Percentiles rank a stretch among this genome's conserved stretches.
Conservation (phyloP, 257 asterid species). For the Nicotiana tomentosiformis region DNA sequence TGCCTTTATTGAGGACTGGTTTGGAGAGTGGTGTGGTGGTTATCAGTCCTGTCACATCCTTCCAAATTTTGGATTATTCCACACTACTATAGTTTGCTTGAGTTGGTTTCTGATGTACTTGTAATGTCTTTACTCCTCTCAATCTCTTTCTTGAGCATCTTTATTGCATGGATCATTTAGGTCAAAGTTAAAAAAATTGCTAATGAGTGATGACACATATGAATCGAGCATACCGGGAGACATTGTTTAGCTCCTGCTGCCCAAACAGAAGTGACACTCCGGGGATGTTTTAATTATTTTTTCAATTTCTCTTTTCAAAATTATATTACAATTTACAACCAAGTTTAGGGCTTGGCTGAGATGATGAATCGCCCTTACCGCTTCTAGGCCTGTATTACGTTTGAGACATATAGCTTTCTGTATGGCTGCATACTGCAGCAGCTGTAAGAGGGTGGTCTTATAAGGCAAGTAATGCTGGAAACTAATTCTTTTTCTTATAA, state of each 20-base stretch:
- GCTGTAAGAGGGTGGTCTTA: background rate
- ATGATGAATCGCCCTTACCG: background rate
- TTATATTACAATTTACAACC: background rate
- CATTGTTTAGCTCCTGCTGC: background rate
- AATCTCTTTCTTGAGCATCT: background rate
- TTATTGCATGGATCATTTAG: conserved; percentile 2
- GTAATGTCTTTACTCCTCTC: background rate
- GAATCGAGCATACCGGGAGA: background rate
- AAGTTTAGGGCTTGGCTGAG: background rate
- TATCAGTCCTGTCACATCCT: background rate
- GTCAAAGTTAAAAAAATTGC: background rate
- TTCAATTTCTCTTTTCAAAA: background rate
- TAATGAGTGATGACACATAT: background rate
- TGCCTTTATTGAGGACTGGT: background rate
- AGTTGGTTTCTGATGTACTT: background rate
- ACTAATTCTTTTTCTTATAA: background rate
- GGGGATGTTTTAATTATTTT: background rate
- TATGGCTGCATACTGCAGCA: background rate
- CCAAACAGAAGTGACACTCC: background rate
- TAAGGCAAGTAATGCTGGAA: background rate
- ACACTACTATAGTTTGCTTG: too few relatives aligned
- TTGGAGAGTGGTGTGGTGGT: background rate
- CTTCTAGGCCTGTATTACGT: background rate
- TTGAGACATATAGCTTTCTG: background rate
- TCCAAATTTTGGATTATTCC: background rate